A percentile compares a stretch with the other conserved stretches of the same genome.
Conservation (phyloP, 192 early-diverging fungal genomes). For the Lobulomyces angularis region DNA sequence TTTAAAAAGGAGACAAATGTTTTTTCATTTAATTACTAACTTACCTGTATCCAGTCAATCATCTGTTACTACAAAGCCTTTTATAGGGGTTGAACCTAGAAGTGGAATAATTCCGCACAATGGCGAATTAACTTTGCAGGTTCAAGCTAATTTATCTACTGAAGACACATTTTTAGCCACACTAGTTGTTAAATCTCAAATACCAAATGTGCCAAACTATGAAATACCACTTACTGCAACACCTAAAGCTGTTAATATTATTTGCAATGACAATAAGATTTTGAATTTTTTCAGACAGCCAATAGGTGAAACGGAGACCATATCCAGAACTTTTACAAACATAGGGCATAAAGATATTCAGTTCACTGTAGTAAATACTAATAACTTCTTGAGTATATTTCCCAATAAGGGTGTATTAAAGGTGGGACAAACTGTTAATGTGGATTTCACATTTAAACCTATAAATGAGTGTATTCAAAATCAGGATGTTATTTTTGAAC, state of each 20-base stretch:
- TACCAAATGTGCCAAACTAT: slow-evolving; percentile 34
- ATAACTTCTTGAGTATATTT: slow-evolving; percentile 23
- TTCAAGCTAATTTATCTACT: slow-evolving; percentile 38
- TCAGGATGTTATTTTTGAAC: slow-evolving; percentile 40
- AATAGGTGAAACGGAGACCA: slow-evolving; percentile 35
- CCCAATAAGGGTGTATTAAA: slow-evolving; percentile 31
- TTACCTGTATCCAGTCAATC: slow-evolving; percentile 38
- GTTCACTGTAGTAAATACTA: slow-evolving; percentile 31
- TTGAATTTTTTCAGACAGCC: slow-evolving; percentile 52
- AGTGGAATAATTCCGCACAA: slow-evolving; percentile 32
- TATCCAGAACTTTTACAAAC: slow-evolving; percentile 43
- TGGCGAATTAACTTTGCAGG: slow-evolving; percentile 31
- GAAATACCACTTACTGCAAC: slow-evolving; percentile 49
- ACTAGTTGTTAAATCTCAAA: slow-evolving; percentile 29
- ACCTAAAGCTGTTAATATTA: slow-evolving; percentile 40
- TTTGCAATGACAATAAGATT: slow-evolving; percentile 45
- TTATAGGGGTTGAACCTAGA: slow-evolving; percentile 35
- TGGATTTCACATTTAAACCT: slow-evolving; percentile 41
- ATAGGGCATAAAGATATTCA: slow-evolving; percentile 43
- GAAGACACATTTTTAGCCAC: slow-evolving; percentile 54
- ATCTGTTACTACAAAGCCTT: slow-evolving; percentile 15
- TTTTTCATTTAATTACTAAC: slow-evolving; percentile 39
- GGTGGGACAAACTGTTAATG: slow-evolving; percentile 33
- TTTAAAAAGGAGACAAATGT: slow-evolving; percentile 46
- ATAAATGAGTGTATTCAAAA: slow-evolving; percentile 38